Evolutionary conservation across 2,329 filamentous ascomycete genomes (phyloP).

Genomic region (Annulohypoxylon truncatum): DNA sequence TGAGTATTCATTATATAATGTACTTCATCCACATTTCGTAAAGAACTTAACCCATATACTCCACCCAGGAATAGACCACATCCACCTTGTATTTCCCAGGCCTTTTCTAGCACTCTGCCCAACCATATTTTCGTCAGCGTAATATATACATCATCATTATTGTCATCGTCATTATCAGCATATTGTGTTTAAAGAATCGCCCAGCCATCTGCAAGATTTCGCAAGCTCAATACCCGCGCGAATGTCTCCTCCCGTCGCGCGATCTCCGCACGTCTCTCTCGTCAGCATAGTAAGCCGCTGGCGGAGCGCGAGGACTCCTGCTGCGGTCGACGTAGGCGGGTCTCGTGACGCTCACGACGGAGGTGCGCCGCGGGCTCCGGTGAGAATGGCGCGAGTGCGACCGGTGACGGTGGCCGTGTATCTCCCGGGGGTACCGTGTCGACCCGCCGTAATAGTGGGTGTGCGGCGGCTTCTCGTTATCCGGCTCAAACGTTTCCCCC

Average conservation of each 20-base stretch:
- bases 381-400: slow-evolving; percentile 42
- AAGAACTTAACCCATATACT: not conserved
- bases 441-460: slow-evolving; percentile 19
- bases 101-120: not conserved
- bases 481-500: slow-evolving; percentile 46
- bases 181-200: not conserved
- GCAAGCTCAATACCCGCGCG: slow-evolving; percentile 21
- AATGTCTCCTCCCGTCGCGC: slow-evolving; percentile 41
- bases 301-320: slow-evolving; percentile 43
- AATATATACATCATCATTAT: slow-evolving; percentile 1
- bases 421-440: slow-evolving; percentile 32
- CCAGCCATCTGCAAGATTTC: not conserved
- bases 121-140: slow-evolving; percentile 2
- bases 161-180: not conserved
- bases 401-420: slow-evolving; percentile 30
- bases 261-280: slow-evolving; percentile 39
- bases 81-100: not conserved
- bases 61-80: not conserved
- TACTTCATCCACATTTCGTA: not conserved
- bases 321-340: slow-evolving; percentile 42
- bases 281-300: slow-evolving; percentile 43
- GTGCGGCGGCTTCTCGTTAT: slow-evolving; percentile 43
- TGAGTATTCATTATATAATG: not conserved
- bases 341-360: slow-evolving; percentile 39
- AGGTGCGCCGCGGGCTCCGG: slow-evolving; percentile 33